A percentile compares a stretch with the other conserved stretches of the same genome.
These are phyloP conservation scores for Omphalea diandra DNA, from an alignment of 441 rosid genomes.

Conservation along the genomic window DNA sequence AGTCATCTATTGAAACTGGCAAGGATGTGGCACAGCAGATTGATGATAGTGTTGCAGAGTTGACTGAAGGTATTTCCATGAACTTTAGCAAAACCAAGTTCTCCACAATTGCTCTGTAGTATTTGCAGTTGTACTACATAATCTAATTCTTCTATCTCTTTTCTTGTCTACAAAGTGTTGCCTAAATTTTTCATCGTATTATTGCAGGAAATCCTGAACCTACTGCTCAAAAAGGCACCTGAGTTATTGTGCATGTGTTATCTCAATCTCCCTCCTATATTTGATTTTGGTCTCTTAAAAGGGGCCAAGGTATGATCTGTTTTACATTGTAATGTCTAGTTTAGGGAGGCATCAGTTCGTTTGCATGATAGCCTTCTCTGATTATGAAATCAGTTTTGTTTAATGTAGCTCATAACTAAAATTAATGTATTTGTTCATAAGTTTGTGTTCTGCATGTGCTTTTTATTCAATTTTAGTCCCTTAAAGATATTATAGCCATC, in stretches of 20 bases:
- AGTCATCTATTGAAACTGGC: background rate
- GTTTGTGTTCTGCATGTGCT: background rate
- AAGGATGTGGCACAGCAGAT: conserved; percentile 12
- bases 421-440: background rate
- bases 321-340: background rate
- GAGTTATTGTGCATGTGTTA: background rate
- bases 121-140: background rate
- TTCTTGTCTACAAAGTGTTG: background rate
- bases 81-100: background rate
- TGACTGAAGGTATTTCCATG: conserved; percentile 1
- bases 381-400: background rate
- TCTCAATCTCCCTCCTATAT: background rate
- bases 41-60: conserved; percentile 5
- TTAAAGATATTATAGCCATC: background rate
- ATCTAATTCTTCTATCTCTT: background rate
- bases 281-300: background rate
- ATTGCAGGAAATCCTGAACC: background rate
- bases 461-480: background rate
- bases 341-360: background rate
- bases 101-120: background rate
- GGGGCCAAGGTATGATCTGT: background rate
- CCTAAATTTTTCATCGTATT: background rate
- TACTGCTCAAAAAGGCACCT: background rate
- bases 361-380: background rate
- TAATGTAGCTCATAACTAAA: background rate